These are phyloP conservation scores for Calonectria crousiana DNA, from an alignment of 2,329 filamentous ascomycete genomes.

Conservation along the genomic window DNA sequence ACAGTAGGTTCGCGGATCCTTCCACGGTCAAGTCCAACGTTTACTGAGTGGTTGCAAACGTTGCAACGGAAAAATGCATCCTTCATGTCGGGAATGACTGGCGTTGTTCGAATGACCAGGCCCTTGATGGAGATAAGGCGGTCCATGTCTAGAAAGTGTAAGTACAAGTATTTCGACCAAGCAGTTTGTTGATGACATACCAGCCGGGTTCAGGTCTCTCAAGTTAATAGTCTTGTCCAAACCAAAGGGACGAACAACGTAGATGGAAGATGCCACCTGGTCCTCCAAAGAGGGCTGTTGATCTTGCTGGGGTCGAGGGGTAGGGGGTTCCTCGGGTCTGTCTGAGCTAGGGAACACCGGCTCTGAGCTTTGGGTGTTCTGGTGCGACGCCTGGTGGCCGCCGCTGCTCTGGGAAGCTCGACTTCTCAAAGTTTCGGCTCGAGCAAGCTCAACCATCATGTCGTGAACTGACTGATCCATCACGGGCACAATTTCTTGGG, in stretches of 20 bases:
- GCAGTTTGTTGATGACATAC: constrained; percentile 46
- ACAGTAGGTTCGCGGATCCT: constrained; percentile 95
- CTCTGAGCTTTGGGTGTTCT: constrained; percentile 74
- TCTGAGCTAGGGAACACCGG: constrained; percentile 86
- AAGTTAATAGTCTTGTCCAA: constrained; percentile 90
- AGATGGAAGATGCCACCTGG: constrained; percentile 83
- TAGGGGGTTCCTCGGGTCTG: constrained; percentile 62
- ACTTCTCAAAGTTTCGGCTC: constrained; percentile 80
- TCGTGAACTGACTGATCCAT: constrained; percentile 98
- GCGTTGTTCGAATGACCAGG: constrained; percentile 93
- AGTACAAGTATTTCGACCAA: constrained; percentile 12
- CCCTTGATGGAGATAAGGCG: constrained; percentile 96
- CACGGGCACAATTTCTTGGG: constrained; percentile 93
- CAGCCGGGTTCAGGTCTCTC: constrained; percentile 91
- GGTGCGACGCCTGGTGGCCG: constrained; percentile 58
- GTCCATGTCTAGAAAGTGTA: constrained; percentile 80
- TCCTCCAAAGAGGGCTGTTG: constrained; percentile 75
- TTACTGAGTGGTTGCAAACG: constrained; percentile 90
- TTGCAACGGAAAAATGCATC: constrained; percentile 98
- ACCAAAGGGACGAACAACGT: constrained; percentile 90
- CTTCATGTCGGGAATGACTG: constrained; percentile 99
- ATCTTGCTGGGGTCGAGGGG: constrained; percentile 55
- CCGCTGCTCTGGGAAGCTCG: constrained; percentile 71
- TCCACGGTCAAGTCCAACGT: constrained; percentile 92
- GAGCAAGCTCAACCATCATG: constrained; percentile 89